Conservation (phyloP, 768 basidiomycete species). For the Leccinum subgranulosum region DNA sequence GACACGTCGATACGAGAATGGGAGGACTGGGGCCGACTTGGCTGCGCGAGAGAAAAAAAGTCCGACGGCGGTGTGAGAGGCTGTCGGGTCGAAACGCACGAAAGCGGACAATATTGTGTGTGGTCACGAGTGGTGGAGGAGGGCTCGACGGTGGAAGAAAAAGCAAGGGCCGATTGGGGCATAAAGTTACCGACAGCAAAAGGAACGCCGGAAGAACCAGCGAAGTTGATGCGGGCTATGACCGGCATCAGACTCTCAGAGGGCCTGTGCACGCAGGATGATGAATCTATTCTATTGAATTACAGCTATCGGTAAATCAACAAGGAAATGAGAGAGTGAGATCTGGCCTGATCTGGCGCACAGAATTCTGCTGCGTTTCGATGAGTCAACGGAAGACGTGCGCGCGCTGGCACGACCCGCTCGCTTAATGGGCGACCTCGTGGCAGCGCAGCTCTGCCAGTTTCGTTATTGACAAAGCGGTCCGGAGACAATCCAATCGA, state of each 20-base stretch:
- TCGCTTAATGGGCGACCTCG: constrained; percentile 25
- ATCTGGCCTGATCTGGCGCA: constrained; percentile 17
- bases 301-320: constrained; percentile 28
- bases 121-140: background rate
- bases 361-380: constrained; percentile 13
- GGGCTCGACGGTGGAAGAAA: constrained; percentile 1
- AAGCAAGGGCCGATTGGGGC: constrained; percentile 14
- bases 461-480: constrained; percentile 20
- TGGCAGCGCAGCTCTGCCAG: constrained; percentile 20
- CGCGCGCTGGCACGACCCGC: constrained; percentile 15
- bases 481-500: constrained; percentile 19
- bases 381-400: constrained; percentile 18
- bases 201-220: constrained; percentile 26
- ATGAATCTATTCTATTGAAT: constrained; percentile 16
- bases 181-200: constrained; percentile 28
- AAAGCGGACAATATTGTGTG: background rate
- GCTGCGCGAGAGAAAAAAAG: constrained; percentile 11
- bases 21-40: constrained; percentile 15
- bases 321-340: constrained; percentile 22
- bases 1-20: background rate
- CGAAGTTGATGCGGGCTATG: constrained; percentile 21
- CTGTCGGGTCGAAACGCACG: constrained; percentile 2
- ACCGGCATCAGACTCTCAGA: constrained; percentile 14
- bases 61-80: constrained; percentile 22
- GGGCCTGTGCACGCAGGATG: constrained; percentile 11